These are phyloP conservation scores for Ulota crispa DNA, from an alignment of 225 moss, liverwort and hornwort genomes.

Conservation along the genomic window DNA sequence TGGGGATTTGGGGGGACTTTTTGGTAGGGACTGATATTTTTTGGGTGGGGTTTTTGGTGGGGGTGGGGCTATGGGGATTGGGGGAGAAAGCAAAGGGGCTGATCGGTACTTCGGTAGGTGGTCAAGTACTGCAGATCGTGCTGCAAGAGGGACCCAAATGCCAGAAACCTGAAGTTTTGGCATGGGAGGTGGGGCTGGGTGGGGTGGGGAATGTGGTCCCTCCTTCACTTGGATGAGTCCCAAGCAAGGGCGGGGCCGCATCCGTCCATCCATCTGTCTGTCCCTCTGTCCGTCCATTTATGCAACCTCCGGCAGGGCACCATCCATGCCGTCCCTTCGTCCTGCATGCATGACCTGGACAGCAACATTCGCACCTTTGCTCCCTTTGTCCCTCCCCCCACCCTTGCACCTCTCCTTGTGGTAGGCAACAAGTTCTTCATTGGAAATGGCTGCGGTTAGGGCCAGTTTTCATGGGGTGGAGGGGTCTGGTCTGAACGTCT, in stretches of 20 bases:
- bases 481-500: too few species aligned
- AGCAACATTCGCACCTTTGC: constrained; percentile 32
- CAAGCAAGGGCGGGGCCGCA: background rate
- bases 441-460: too few species aligned
- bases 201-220: constrained; percentile 24
- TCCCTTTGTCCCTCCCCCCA: too few species aligned
- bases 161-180: background rate
- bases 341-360: constrained; percentile 27
- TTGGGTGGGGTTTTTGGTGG: too few species aligned
- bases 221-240: background rate
- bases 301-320: background rate
- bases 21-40: background rate
- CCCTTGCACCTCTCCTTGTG: too few species aligned
- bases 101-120: background rate
- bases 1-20: background rate
- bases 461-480: too few species aligned
- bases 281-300: constrained; percentile 1
- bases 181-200: constrained; percentile 11
- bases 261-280: too few species aligned
- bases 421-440: too few species aligned
- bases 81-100: background rate
- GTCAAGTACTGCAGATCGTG: constrained; percentile 22
- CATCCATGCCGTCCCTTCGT: constrained; percentile 6
- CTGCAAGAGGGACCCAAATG: background rate
- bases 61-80: too few species aligned